A percentile compares a stretch with the other conserved stretches of the same genome.
These are phyloP conservation scores for Exserohilum turcica DNA, from an alignment of 2,329 filamentous ascomycete species.

Conservation along the genomic window DNA sequence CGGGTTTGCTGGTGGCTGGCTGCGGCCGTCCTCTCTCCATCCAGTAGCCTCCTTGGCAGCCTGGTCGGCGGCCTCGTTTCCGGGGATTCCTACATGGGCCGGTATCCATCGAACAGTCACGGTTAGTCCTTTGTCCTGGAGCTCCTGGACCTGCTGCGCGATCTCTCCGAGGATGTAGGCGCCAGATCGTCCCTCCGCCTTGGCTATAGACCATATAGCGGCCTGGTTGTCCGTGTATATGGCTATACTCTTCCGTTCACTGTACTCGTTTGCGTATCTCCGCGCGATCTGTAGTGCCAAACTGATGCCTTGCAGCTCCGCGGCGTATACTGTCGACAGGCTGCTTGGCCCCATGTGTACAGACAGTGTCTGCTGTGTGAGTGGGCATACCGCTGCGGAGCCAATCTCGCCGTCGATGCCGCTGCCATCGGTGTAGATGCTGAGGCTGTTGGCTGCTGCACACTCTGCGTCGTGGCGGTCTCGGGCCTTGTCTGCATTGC, in stretches of 20 bases:
- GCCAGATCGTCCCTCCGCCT: too few species aligned
- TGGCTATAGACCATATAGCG: conserved; percentile 18
- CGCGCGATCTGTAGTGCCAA: conserved; percentile 23
- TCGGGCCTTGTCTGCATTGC: conserved; percentile 13
- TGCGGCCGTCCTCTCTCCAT: conserved; percentile 17
- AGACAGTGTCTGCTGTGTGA: conserved; percentile 16
- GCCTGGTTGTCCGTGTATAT: conserved; percentile 28
- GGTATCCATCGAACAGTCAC: conserved; percentile 3
- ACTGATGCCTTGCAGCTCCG: conserved; percentile 22
- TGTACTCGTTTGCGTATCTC: conserved; percentile 16
- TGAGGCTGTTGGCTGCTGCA: conserved; percentile 15
- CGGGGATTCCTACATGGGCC: not conserved
- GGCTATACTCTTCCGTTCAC: conserved; percentile 10
- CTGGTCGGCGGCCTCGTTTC: too few species aligned
- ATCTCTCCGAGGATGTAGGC: conserved; percentile 24
- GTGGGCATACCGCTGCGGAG: conserved; percentile 21
- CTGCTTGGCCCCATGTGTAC: conserved; percentile 17
- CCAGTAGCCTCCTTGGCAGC: too few species aligned
- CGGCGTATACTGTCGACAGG: conserved; percentile 18
- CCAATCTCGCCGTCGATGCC: conserved; percentile 23
- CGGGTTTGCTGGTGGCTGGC: conserved; percentile 13
- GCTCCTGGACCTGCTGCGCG: conserved; percentile 13
- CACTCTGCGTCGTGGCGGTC: conserved; percentile 18
- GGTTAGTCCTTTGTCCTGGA: conserved; percentile 6
- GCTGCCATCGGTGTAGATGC: conserved; percentile 30